Evolutionary conservation across 768 basidiomycete genomes (phyloP).

Genomic region (Pulveroboletus sp.): DNA sequence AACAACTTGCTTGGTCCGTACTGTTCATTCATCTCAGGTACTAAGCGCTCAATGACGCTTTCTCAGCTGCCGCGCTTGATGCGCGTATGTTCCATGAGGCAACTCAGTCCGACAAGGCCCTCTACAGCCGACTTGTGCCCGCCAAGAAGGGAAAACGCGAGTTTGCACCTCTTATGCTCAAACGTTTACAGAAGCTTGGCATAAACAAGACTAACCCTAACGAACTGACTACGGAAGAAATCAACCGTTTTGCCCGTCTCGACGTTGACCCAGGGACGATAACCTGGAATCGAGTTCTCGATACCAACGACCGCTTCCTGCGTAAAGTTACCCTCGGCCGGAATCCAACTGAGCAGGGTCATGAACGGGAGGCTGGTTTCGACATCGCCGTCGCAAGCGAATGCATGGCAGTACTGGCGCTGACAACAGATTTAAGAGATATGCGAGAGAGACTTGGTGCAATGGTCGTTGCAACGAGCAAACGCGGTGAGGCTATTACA

Average conservation of each 20-base stretch:
- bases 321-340: constrained; percentile 94
- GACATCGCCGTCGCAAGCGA: constrained; percentile 98
- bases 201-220: constrained; percentile 93
- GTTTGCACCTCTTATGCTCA: constrained; percentile 95
- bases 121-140: constrained; percentile 91
- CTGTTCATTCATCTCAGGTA: background rate
- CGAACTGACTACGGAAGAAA: constrained; percentile 90
- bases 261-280: constrained; percentile 90
- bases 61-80: constrained; percentile 89
- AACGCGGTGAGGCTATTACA: constrained; percentile 87
- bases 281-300: constrained; percentile 97
- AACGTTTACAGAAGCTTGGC: constrained; percentile 90
- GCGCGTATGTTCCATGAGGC: constrained; percentile 98
- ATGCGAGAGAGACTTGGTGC: constrained; percentile 91
- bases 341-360: constrained; percentile 84
- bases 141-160: constrained; percentile 91
- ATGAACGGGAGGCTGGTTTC: constrained; percentile 86
- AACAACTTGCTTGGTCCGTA: constrained; percentile 87
- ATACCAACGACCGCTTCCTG: constrained; percentile 96
- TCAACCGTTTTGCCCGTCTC: constrained; percentile 84
- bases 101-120: constrained; percentile 92
- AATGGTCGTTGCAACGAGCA: constrained; percentile 97
- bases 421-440: constrained; percentile 83
- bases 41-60: constrained; percentile 1
- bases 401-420: constrained; percentile 95